Evolutionary conservation across 1,284 basidiomycete species (phyloP).

Genomic region (Ceratobasidium sp.): DNA sequence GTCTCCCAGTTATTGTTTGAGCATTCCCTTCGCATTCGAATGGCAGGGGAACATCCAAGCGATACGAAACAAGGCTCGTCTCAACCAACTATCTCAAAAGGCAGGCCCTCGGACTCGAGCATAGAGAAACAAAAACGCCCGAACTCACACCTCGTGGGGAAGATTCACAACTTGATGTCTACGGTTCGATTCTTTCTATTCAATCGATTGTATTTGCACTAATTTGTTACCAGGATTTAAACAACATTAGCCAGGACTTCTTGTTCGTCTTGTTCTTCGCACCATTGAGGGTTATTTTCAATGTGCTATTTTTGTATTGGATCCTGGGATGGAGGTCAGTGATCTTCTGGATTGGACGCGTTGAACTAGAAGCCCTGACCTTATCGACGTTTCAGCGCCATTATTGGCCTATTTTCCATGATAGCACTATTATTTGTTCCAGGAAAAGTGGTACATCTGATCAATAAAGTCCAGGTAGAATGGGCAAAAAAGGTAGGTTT

Average conservation of each 20-base stretch:
- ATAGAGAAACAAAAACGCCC: neutral
- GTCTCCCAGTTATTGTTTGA: constrained; percentile 44
- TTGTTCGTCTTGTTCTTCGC: constrained; percentile 39
- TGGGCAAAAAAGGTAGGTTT: constrained; percentile 46
- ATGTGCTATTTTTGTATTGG: constrained; percentile 38
- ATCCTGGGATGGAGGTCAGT: constrained; percentile 42
- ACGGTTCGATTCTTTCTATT: constrained; percentile 24
- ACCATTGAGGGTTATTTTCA: constrained; percentile 34
- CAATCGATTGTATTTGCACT: neutral
- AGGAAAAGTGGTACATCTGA: constrained; percentile 27
- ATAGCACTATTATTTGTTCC: constrained; percentile 36
- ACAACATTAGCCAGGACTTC: constrained; percentile 36
- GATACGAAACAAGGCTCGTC: neutral
- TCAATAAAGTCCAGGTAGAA: constrained; percentile 45
- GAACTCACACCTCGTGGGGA: constrained; percentile 37
- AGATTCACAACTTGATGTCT: constrained; percentile 42
- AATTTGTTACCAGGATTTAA: neutral
- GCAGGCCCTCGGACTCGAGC: neutral
- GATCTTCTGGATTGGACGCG: neutral
- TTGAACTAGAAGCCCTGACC: neutral
- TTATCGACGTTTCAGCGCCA: constrained; percentile 13
- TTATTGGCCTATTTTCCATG: constrained; percentile 40
- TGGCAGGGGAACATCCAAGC: constrained; percentile 34
- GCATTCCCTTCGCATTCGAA: constrained; percentile 42
- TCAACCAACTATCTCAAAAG: neutral